Percentiles rank a stretch among this genome's conserved stretches.
phyloP scores from a whole-genome alignment of 371 early-diverging fungal genomes.

The Capillidium heterosporum region DNA sequence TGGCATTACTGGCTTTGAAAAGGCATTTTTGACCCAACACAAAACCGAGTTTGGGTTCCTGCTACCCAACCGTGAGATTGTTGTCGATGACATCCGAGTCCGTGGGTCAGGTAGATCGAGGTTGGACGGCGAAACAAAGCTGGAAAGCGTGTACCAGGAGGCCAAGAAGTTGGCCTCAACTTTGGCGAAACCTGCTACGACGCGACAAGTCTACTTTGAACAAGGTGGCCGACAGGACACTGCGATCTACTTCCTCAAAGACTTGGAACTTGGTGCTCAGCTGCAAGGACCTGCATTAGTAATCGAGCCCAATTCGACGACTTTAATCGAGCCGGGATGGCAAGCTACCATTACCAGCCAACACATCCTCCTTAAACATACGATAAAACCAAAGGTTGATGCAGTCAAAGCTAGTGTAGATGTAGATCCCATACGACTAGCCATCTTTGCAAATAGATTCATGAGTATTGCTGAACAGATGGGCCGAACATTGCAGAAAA shows the following conservation, averaged over 20 bases:
- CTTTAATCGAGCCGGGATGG: conserved; percentile 70
- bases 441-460: conserved; percentile 88
- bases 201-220: conserved; percentile 57
- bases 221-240: conserved; percentile 41
- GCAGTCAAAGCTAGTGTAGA: neutral
- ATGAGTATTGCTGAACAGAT: conserved; percentile 97
- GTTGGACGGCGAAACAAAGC: neutral
- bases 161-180: neutral
- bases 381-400: neutral
- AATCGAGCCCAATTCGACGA: conserved; percentile 71
- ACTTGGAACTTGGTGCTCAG: conserved; percentile 36
- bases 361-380: conserved; percentile 51
- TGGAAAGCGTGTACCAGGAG: conserved; percentile 7
- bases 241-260: conserved; percentile 47
- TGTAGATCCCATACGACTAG: conserved; percentile 65
- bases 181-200: neutral
- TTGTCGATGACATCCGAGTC: conserved; percentile 84
- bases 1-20: conserved; percentile 36
- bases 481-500: conserved; percentile 88
- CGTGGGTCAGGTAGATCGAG: conserved; percentile 58
- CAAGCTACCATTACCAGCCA: conserved; percentile 48
- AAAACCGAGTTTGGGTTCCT: conserved; percentile 83
- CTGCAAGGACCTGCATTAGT: conserved; percentile 78
- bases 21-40: conserved; percentile 45
- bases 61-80: conserved; percentile 54